These are phyloP conservation scores for Torulaspora delbrueckii DNA, from an alignment of 805 yeast genomes.

Conservation along the genomic window DNA sequence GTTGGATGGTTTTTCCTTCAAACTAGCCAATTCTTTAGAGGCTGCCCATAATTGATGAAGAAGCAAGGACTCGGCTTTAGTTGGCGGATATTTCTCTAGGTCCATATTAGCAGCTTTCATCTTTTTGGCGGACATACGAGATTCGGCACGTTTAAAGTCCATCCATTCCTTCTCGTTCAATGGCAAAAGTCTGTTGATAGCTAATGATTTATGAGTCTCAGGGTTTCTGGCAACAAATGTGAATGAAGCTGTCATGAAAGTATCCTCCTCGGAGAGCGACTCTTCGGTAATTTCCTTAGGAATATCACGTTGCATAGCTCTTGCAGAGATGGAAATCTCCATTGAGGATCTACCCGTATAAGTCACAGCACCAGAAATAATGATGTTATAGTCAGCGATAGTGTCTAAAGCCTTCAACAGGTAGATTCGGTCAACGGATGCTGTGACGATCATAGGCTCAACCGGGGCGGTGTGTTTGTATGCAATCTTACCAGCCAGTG, in stretches of 20 bases:
- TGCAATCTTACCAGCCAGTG: constrained; percentile 90
- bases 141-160: constrained; percentile 83
- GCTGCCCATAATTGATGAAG: constrained; percentile 74
- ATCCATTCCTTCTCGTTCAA: constrained; percentile 70
- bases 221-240: constrained; percentile 96
- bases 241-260: constrained; percentile 83
- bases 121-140: constrained; percentile 83
- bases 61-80: constrained; percentile 64
- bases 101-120: constrained; percentile 62
- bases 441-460: constrained; percentile 92
- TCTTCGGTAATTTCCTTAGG: constrained; percentile 53
- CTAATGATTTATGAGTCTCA: constrained; percentile 81
- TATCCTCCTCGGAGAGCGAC: constrained; percentile 53
- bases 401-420: constrained; percentile 81
- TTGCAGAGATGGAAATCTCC: constrained; percentile 91
- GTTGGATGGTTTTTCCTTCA: constrained; percentile 42
- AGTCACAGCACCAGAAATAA: constrained; percentile 84
- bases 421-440: constrained; percentile 86
- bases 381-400: constrained; percentile 65
- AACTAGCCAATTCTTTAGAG: constrained; percentile 38
- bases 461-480: constrained; percentile 93
- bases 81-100: constrained; percentile 62
- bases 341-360: constrained; percentile 95
- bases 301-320: constrained; percentile 56
- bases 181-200: constrained; percentile 77